Base-by-base conservation (phyloP, 2,329 filamentous ascomycete genomes). In the Domatiomyces catenatus region DNA sequence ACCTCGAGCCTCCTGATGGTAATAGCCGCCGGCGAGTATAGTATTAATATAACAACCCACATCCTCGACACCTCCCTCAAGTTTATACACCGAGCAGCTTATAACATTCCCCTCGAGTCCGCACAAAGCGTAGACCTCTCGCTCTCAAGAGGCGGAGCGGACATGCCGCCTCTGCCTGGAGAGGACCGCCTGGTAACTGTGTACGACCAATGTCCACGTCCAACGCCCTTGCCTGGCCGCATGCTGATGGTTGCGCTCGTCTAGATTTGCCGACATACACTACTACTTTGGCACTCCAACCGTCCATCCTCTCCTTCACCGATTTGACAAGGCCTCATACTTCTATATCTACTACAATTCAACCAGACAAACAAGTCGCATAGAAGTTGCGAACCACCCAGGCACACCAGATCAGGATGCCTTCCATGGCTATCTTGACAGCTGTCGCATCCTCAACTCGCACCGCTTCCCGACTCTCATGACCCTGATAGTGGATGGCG, bases 281-380 rank as follows among this genome's bases (percentile, higher is more conserved):
- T 81, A 79, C 62, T 81, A 76, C 64, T 79, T 82, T 63, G 70
- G 71, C 54, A 67, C 72, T 15, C 79, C 79, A 2, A 67, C 67
- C 3, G 68, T 72, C 39, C 75, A 70, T 51, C 77, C 79, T 43
- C 64, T 69, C 36, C 75, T 80, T 57, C 76, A 82, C 62, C 76
- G 79, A 47, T 82, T 83, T 64, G 76, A 79, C 58, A 80, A 78
- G 59, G 70, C 74, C 53, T 81, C 77, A 46, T 82, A 83, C 65
- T 68, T 82, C 54, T 83, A 82, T 63, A 64, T 83, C 49, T 80
- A 79, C 63, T 72, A 79, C 63, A 75, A 78, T 59, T 67, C 73
- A 8, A 67, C 68, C 47, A 69, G 73, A 53, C 70, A 71, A 47
- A 73, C 69, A 52, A 71, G 73, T 12, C 73, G 79, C 54, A 64